A percentile compares a stretch with the other conserved stretches of the same genome.
These are phyloP conservation scores for Triticum urartu DNA, from an alignment of 176 grass and related monocot genomes.

Conservation along the genomic window DNA sequence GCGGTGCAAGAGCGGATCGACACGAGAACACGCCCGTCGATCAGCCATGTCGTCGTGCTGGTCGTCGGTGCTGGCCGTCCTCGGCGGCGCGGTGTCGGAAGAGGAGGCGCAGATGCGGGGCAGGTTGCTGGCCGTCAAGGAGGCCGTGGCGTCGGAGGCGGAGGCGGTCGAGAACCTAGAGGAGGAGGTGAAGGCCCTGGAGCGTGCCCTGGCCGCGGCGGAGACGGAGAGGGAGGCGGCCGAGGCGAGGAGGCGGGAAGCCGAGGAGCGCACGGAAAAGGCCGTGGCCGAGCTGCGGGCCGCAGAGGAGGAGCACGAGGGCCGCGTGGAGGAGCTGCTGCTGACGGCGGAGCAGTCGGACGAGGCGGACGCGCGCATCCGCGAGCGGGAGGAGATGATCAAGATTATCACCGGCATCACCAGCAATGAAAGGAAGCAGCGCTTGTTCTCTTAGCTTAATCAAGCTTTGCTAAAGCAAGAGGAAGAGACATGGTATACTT, in stretches of 20 bases:
- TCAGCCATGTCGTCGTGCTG: slow-evolving; percentile 18
- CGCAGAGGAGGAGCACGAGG: neutral
- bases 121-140: neutral
- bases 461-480: neutral
- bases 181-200: slow-evolving; percentile 35
- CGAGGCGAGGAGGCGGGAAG: slow-evolving; percentile 3
- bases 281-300: neutral
- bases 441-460: slow-evolving; percentile 26
- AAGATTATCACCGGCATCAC: slow-evolving; percentile 12
- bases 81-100: neutral
- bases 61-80: slow-evolving; percentile 30
- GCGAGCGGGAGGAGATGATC: slow-evolving; percentile 27
- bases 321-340: slow-evolving; percentile 28
- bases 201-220: slow-evolving; percentile 17
- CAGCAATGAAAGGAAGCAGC: slow-evolving; percentile 12
- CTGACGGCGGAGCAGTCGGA: slow-evolving; percentile 1
- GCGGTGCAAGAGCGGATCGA: neutral
- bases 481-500: neutral
- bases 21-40: neutral
- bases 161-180: slow-evolving; percentile 1
- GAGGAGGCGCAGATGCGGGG: neutral
- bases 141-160: neutral
- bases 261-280: slow-evolving; percentile 3
- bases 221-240: neutral
- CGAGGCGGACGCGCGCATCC: slow-evolving; percentile 14